Evolutionary conservation across 805 yeast genomes (phyloP), one percentile per base, ranked within the genome.

Genomic region (Ogataea henricii): DNA sequence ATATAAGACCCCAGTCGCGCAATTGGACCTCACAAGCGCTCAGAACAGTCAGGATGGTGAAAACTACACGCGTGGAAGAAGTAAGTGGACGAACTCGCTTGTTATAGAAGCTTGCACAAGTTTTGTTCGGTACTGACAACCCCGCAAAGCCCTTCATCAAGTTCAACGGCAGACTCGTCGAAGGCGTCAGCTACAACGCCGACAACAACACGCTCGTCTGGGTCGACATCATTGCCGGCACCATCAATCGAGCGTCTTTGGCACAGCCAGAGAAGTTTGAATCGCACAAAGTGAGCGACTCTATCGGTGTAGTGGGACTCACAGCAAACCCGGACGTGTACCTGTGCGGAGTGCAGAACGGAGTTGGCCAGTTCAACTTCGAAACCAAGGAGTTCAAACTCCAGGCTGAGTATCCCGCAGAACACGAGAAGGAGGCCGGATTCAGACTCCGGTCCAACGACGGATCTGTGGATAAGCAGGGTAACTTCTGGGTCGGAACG

Each of bases 401-500:
- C 45, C 57, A 70, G 32, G 58, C 63, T 7, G 42, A 67, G 22
- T 83, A 66, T 49, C 68, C 81, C 22, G 57, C 76, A 43, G 68
- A 69, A 37, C 69, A 71, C 48, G 63, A 58, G 39, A 58, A 59
- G 2, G 43, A 43, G 10, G 42, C 53, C 7, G 66, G 62, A 2
- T 36, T 46, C 18, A 67, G 65, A 38, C 64, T 78, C 63, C 72
- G 90, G 58, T 85, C 94, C 35, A 90, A 90, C 59, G 97, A 90
- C 62, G 96, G 97, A 0, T 77, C 80, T 39, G 78, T 89, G 34
- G 90, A 88, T 50, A 85, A 87, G 3, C 70, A 79, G 59, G 96
- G 96, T 1, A 76, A 83, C 52, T 76, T 89, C 43, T 85, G 87
- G 78, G 80, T 87, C 42, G 96, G 97, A 1, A 73, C 91, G 17